Evolutionary conservation across 352 stramenopile species (phyloP).

Genomic region (Phytophthora brassicae): DNA sequence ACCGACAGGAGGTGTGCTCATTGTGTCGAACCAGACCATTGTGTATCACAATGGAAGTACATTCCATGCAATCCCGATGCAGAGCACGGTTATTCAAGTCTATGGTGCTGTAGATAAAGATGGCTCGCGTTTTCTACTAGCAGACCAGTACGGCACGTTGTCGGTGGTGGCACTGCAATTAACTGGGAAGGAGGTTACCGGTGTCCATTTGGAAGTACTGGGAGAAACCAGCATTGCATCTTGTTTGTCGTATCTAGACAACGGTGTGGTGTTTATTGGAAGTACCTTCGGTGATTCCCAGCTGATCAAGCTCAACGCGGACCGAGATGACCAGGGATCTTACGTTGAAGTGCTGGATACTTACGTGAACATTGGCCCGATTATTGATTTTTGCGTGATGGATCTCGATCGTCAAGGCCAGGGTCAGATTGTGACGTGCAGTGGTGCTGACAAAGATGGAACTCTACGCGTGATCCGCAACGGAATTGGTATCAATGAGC

Average conservation of each 20-base stretch:
- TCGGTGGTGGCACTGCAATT: constrained; percentile 89
- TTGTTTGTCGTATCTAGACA: constrained; percentile 92
- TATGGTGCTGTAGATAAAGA: constrained; percentile 89
- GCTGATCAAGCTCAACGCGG: constrained; percentile 91
- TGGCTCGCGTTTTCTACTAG: constrained; percentile 86
- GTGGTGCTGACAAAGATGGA: constrained; percentile 94
- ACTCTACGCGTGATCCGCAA: constrained; percentile 97
- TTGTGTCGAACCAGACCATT: constrained; percentile 92
- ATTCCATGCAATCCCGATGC: constrained; percentile 92
- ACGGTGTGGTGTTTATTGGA: constrained; percentile 95
- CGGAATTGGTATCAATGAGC: constrained; percentile 98
- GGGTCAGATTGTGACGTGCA: constrained; percentile 96
- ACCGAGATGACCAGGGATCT: constrained; percentile 73
- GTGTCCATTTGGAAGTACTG: constrained; percentile 92
- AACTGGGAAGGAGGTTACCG: constrained; percentile 67
- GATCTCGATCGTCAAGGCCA: constrained; percentile 94
- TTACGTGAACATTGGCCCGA: constrained; percentile 97
- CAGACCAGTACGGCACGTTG: constrained; percentile 89
- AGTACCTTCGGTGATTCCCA: constrained; percentile 95
- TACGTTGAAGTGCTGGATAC: constrained; percentile 96
- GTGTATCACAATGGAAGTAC: constrained; percentile 89
- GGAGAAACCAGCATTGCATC: constrained; percentile 92
- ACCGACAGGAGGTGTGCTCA: constrained; percentile 84
- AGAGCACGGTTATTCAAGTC: constrained; percentile 89
- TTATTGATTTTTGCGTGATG: constrained; percentile 98